Evolutionary conservation across 768 basidiomycete species (phyloP).

Genomic region (Ramaria sp.): DNA sequence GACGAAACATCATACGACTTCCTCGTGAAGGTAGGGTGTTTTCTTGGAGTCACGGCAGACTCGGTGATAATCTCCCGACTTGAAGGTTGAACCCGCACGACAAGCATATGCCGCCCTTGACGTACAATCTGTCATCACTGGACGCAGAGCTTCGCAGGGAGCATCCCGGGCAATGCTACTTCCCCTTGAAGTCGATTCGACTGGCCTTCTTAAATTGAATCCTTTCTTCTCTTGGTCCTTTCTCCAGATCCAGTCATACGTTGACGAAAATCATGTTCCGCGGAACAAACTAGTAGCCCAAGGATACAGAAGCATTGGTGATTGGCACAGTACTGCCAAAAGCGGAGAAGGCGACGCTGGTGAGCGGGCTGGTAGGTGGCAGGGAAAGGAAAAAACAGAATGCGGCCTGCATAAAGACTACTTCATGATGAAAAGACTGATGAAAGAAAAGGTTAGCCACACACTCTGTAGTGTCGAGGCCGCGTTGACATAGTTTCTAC

Average conservation of each 20-base stretch:
- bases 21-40: conserved; percentile 63
- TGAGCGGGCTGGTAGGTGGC: conserved; percentile 90
- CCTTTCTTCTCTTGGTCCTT: conserved; percentile 89
- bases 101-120: conserved; percentile 73
- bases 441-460: conserved; percentile 20
- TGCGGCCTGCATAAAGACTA: conserved; percentile 94
- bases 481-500: conserved; percentile 3
- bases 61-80: background rate
- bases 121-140: conserved; percentile 88
- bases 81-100: conserved; percentile 84
- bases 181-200: conserved; percentile 84
- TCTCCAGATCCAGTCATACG: conserved; percentile 71
- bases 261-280: conserved; percentile 73
- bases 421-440: conserved; percentile 43
- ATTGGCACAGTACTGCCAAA: conserved; percentile 86
- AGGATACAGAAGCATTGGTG: conserved; percentile 93
- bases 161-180: conserved; percentile 73
- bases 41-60: background rate
- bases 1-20: conserved; percentile 88
- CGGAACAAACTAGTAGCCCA: conserved; percentile 79
- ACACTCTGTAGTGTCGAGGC: background rate
- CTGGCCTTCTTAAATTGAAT: conserved; percentile 89
- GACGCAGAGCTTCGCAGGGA: conserved; percentile 87
- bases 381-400: conserved; percentile 82
- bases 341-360: conserved; percentile 54